Conservation (phyloP, 352 stramenopile genomes). For the Peronospora destructor region DNA sequence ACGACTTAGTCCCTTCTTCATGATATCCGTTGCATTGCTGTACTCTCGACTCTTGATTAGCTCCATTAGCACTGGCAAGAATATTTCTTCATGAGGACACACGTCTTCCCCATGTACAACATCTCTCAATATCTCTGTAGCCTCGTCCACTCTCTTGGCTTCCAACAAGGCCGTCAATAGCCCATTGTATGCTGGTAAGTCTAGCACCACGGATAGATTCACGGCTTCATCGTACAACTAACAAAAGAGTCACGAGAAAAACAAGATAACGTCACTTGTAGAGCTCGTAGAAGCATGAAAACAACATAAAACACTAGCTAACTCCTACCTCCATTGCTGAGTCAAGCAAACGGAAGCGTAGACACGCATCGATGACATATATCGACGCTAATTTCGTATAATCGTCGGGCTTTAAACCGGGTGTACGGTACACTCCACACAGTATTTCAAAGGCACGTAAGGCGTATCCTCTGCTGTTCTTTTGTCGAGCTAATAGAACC, state of each 20-base stretch:
- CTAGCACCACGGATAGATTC: conserved; percentile 46
- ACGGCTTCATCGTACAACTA: conserved; percentile 56
- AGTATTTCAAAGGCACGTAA: conserved; percentile 37
- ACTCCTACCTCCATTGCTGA: conserved; percentile 46
- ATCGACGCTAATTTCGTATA: conserved; percentile 61
- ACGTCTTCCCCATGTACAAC: conserved; percentile 39
- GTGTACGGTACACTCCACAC: conserved; percentile 32
- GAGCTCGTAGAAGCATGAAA: conserved; percentile 4
- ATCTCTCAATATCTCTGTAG: conserved; percentile 45
- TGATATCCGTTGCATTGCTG: conserved; percentile 31
- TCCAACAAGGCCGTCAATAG: conserved; percentile 41
- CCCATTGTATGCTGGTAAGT: conserved; percentile 50
- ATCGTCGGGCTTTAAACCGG: conserved; percentile 42
- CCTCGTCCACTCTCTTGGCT: conserved; percentile 40
- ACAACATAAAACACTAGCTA: background rate
- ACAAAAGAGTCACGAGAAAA: conserved; percentile 7
- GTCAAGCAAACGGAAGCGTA: conserved; percentile 44
- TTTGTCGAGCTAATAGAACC: conserved; percentile 43
- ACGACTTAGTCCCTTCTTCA: conserved; percentile 34
- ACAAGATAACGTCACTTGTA: conserved; percentile 7
- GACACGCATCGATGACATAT: conserved; percentile 58
- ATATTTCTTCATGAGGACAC: conserved; percentile 37
- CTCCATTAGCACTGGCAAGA: conserved; percentile 40
- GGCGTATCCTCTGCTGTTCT: conserved; percentile 19
- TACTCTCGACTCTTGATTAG: conserved; percentile 41